Evolutionary conservation across 192 early-diverging fungal genomes (phyloP), one percentile per base, ranked within the genome.

Genomic region (Mortierella alpina): DNA sequence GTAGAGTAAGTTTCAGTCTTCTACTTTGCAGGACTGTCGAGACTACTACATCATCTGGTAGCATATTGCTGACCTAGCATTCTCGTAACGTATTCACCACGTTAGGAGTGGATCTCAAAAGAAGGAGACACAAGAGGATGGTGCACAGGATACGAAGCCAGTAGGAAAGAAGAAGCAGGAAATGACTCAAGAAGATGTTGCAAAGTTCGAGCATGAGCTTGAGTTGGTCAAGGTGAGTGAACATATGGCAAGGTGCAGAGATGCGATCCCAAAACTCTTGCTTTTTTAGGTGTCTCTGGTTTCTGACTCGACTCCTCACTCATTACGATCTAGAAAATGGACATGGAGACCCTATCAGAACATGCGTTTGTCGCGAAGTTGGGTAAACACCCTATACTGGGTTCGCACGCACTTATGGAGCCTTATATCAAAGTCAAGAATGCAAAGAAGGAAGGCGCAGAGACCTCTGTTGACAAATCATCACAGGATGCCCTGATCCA

Each of bases 261-360:
- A 18, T 17, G 0, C n/a, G 18, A 64, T 39, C 13, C 13, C 44
- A 11, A 15, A 4, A 39, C 5, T n/a, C 6, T 14, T 5, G 23
- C n/a, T n/a, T n/a, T n/a, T n/a, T 10, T 13, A 42, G 31, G 31
- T 31, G 31, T 31, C 31, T 1, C 31, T 31, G 31, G 31, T 31
- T 31, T 31, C 31, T 31, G 31, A 31, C 31, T 18, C 40, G 39
- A 67, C 50, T 13, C 18, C 40, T 14, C 13, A n/a, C 7, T 40
- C 18, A 4, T 46, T 4, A 40, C 55, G 7, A 15, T 47, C 12
- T 61, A 80, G 77, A 68, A 72, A 58, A 62, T 80, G 64, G 70
- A 80, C 48, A 72, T 80, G 68, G 77, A 80, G 31, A 42, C 60
- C 44, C 52, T 80, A 62, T 80, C 77, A 45, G 70, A 68, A 47